Percentiles rank a stretch among this genome's conserved stretches.
Conservation (phyloP, 805 yeast genomes). For the Saccharomycopsis fibuligera region DNA sequence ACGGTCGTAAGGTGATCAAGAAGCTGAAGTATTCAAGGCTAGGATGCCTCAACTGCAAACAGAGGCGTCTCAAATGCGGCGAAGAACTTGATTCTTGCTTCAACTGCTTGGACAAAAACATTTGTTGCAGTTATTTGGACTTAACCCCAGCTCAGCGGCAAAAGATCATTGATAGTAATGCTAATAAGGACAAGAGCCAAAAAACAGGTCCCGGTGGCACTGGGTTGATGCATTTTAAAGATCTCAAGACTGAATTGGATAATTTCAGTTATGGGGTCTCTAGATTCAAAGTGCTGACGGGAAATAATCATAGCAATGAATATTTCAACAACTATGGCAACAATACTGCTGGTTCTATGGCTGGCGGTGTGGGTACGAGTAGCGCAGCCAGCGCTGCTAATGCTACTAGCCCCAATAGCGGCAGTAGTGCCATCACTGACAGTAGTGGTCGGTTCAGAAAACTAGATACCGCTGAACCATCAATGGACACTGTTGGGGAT, state of each 20-base stretch:
- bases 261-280: constrained; percentile 1
- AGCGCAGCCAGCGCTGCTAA: neutral
- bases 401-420: neutral
- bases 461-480: neutral
- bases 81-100: constrained; percentile 20
- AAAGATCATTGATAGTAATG: constrained; percentile 8
- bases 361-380: neutral
- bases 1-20: constrained; percentile 11
- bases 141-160: constrained; percentile 12
- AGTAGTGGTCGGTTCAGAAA: constrained; percentile 64
- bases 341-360: neutral
- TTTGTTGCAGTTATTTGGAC: constrained; percentile 16
- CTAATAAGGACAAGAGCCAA: neutral
- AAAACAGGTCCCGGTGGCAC: neutral
- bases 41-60: constrained; percentile 20
- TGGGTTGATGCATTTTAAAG: no score
- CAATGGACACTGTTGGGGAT: neutral
- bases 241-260: neutral
- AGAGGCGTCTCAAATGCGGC: constrained; percentile 20
- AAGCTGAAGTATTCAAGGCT: constrained; percentile 16
- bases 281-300: neutral
- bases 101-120: constrained; percentile 17
- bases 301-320: neutral
- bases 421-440: constrained; percentile 59
- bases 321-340: neutral